phyloP scores from a whole-genome alignment of 1,284 basidiomycete species.

The Ganoderma meredithae region DNA sequence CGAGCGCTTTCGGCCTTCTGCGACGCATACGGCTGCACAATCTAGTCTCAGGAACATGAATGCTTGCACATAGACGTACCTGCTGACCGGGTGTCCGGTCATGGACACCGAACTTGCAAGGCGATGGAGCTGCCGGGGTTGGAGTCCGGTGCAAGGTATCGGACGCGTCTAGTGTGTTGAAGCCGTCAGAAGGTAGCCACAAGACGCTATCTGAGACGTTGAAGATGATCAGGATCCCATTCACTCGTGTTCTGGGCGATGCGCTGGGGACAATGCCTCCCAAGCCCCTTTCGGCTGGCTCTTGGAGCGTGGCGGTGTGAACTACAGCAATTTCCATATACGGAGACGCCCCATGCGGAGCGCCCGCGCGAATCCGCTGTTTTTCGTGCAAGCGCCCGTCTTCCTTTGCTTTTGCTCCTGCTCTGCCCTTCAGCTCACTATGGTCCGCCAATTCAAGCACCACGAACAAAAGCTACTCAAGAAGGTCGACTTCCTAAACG shows the following conservation, averaged over 20 bases:
- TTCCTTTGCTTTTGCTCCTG: slow-evolving; percentile 14
- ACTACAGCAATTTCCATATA: slow-evolving; percentile 3
- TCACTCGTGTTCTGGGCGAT: background rate
- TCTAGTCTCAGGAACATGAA: background rate
- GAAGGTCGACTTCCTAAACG: slow-evolving; percentile 93
- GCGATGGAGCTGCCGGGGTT: background rate
- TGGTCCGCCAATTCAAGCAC: slow-evolving; percentile 92
- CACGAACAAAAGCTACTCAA: slow-evolving; percentile 95
- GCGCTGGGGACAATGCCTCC: background rate
- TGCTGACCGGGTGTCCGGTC: background rate
- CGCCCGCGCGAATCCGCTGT: background rate
- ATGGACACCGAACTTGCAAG: background rate
- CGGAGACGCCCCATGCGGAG: background rate
- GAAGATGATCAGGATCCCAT: background rate
- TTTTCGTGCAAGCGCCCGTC: background rate
- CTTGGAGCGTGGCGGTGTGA: background rate
- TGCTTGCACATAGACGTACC: background rate
- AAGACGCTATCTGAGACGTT: background rate
- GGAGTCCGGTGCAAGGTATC: background rate
- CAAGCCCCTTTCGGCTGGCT: background rate
- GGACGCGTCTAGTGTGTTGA: background rate
- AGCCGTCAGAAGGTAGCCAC: background rate
- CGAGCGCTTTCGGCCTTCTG: background rate
- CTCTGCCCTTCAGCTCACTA: slow-evolving; percentile 37
- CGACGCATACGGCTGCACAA: background rate